Base-by-base conservation (phyloP, 1,139 yeast species). In the Hemisphaericaspora lyxosophila region DNA sequence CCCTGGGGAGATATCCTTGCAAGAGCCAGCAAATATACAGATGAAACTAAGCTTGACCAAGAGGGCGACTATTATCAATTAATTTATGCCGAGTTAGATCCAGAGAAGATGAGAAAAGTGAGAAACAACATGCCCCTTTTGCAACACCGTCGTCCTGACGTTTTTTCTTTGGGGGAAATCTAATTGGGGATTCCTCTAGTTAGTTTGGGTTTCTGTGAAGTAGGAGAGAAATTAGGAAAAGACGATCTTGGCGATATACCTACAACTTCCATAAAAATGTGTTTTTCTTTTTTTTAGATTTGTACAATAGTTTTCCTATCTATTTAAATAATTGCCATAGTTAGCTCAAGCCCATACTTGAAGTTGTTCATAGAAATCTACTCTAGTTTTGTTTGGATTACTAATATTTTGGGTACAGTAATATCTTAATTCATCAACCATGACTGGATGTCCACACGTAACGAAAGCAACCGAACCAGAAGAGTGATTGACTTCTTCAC, bases 1-100 rank as follows among this genome's bases (percentile, higher is more conserved):
- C 97, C 97, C 0, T 88, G 96, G 95, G 97, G 98, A 1, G 73
- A 79, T 0, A 71, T 88, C 1, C 47, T 92, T 2, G 83, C 86
- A 0, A 78, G 81, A 47, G 78, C 80, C 8, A 47, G 46, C 13
- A 63, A 53, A 31, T 65, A 58, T 42, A 47, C 51, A 23, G 70
- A 66, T 14, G 54, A 48, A 1, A 46, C 55, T 25, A 32, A 37
- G 5, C 56, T 65, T 3, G 67, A 61, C 33, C 61, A 56, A 5
- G 73, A 71, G 8, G 80, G 84, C 0, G 81, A 81, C 42, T 73
- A 74, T 39, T 67, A 56, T 38, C 75, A 73, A 45, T 54, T 89
- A 17, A 72, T 82, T 17, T 61, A 73, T 9, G 95, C 94, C 0
- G 95, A 88, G 39, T 67, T 92, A 33, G 89, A 87, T 49, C 54